phyloP scores from a whole-genome alignment of 2,329 filamentous ascomycete species.

The Coniella vitis region DNA sequence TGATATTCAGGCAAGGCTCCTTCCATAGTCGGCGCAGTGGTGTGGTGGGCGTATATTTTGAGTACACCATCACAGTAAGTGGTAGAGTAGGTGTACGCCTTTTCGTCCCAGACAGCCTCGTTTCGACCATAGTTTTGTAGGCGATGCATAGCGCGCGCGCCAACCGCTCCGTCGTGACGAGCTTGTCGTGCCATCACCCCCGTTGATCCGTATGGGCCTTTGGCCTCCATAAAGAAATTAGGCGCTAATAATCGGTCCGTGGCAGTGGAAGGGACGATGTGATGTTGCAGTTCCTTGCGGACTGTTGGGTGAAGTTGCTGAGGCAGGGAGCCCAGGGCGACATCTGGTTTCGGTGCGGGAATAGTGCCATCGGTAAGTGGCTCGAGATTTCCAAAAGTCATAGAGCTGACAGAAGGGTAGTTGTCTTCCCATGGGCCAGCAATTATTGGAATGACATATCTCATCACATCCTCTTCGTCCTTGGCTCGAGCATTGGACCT shows the following conservation, averaged over 20 bases:
- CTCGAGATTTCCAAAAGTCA: conserved; percentile 29
- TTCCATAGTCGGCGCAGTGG: conserved; percentile 24
- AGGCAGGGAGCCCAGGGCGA: conserved; percentile 25
- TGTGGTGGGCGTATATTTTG: conserved; percentile 31
- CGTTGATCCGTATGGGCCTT: conserved; percentile 26
- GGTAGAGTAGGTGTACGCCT: conserved; percentile 32
- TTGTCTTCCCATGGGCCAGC: conserved; percentile 19
- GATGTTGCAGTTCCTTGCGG: conserved; percentile 19
- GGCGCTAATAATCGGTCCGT: conserved; percentile 26
- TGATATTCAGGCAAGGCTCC: conserved; percentile 32
- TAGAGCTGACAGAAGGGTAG: conserved; percentile 22
- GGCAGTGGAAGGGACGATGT: conserved; percentile 29
- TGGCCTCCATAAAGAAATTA: conserved; percentile 36
- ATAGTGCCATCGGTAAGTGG: conserved; percentile 27
- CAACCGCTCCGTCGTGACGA: conserved; percentile 19
- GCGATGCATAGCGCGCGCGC: not conserved
- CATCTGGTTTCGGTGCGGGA: conserved; percentile 24
- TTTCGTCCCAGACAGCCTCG: conserved; percentile 29
- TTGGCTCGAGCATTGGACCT: conserved; percentile 22
- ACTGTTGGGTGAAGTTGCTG: conserved; percentile 14
- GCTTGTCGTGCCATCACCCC: conserved; percentile 29
- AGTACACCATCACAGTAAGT: conserved; percentile 32
- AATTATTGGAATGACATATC: conserved; percentile 27
- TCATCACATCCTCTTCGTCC: conserved; percentile 29
- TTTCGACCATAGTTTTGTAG: conserved; percentile 13